Percentiles rank a stretch among this genome's conserved stretches.
phyloP scores from a whole-genome alignment of 1,139 yeast genomes.

The Spathaspora jeffriesii region DNA sequence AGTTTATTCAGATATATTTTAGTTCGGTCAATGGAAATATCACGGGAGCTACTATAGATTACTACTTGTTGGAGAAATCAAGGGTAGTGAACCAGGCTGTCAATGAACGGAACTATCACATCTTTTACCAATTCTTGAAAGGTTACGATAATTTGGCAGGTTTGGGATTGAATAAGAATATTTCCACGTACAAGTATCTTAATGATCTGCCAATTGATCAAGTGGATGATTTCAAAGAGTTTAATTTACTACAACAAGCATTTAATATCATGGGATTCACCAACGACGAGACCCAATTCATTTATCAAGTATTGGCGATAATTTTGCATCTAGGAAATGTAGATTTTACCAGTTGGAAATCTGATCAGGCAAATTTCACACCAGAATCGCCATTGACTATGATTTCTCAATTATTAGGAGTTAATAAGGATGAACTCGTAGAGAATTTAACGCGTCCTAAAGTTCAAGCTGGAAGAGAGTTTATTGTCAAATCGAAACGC shows the following conservation, averaged over 20 bases:
- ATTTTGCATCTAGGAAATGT: slow-evolving; percentile 88
- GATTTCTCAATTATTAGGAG: slow-evolving; percentile 66
- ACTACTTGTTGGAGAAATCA: slow-evolving; percentile 92
- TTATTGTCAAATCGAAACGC: slow-evolving; percentile 76
- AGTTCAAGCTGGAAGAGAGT: slow-evolving; percentile 91
- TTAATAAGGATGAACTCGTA: slow-evolving; percentile 58
- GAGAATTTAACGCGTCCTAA: slow-evolving; percentile 67
- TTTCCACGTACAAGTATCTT: slow-evolving; percentile 58
- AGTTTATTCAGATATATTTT: slow-evolving; percentile 88
- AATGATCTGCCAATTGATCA: slow-evolving; percentile 19
- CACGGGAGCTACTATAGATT: slow-evolving; percentile 89
- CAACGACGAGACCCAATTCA: slow-evolving; percentile 52
- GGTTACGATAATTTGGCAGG: slow-evolving; percentile 61
- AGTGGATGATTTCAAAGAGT: slow-evolving; percentile 75
- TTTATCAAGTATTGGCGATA: slow-evolving; percentile 71
- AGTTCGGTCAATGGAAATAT: slow-evolving; percentile 57
- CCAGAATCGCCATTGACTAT: slow-evolving; percentile 53
- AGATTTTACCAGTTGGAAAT: slow-evolving; percentile 65
- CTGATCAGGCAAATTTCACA: slow-evolving; percentile 80
- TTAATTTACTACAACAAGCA: slow-evolving; percentile 59
- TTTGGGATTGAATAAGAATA: slow-evolving; percentile 48
- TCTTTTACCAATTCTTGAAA: slow-evolving; percentile 81
- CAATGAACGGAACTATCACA: slow-evolving; percentile 87
- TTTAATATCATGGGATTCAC: slow-evolving; percentile 75
- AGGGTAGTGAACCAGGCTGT: slow-evolving; percentile 82